Conservation (phyloP, 2,329 filamentous ascomycete genomes). For the Trichoderma sp. region DNA sequence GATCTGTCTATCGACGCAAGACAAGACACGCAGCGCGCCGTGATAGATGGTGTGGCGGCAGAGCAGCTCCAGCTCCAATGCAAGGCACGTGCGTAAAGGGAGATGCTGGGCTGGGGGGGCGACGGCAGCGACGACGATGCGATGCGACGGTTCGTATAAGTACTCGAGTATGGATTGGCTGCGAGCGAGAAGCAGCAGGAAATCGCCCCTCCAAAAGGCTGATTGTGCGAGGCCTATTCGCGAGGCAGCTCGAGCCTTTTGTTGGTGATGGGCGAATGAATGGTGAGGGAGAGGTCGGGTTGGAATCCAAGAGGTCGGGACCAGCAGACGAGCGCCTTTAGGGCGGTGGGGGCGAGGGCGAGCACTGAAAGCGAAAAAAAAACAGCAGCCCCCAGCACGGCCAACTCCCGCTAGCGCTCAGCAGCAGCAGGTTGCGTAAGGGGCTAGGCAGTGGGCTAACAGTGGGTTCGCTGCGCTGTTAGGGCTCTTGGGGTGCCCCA, state of each 20-base stretch:
- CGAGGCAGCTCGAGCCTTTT: constrained; percentile 18
- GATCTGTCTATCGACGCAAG: neutral
- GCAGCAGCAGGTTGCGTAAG: constrained; percentile 4
- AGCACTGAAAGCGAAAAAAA: neutral
- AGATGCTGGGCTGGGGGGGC: constrained; percentile 20
- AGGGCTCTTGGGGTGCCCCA: neutral
- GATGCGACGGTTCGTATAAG: constrained; percentile 10
- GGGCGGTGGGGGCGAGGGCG: constrained; percentile 3
- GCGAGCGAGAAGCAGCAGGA: constrained; percentile 1
- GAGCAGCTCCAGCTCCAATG: neutral
- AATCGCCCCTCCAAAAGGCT: constrained; percentile 16
- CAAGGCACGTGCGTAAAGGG: constrained; percentile 22
- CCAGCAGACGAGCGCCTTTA: constrained; percentile 1
- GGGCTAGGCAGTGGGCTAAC: constrained; percentile 11
- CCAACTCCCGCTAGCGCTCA: constrained; percentile 18
- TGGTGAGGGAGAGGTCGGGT: neutral
- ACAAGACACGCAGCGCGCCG: constrained; percentile 16
- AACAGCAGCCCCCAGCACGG: constrained; percentile 8
- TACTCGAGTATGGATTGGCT: constrained; percentile 5
- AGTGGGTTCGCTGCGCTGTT: constrained; percentile 11
- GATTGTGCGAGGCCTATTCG: constrained; percentile 18
- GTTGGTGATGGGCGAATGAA: constrained; percentile 19
- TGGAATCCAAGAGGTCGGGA: constrained; percentile 19
- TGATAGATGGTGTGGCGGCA: neutral
- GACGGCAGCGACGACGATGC: neutral